Evolutionary conservation across 805 yeast species (phyloP).

Genomic region (Yarrowia sp.): DNA sequence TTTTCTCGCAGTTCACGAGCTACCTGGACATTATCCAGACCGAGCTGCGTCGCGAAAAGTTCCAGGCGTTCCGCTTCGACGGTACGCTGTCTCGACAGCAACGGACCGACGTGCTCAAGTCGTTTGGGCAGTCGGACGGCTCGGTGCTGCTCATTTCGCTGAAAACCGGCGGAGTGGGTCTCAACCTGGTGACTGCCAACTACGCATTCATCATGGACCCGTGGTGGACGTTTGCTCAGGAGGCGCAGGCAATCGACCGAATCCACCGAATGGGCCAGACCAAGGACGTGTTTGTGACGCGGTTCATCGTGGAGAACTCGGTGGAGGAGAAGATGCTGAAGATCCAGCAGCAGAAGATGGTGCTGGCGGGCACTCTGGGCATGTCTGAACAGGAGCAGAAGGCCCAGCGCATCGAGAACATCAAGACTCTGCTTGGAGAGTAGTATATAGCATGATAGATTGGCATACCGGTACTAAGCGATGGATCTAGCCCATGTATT

Average conservation of each 20-base stretch:
- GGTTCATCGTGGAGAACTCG: slow-evolving; percentile 79
- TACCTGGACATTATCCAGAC: slow-evolving; percentile 71
- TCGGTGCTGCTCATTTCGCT: slow-evolving; percentile 65
- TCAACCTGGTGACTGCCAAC: slow-evolving; percentile 81
- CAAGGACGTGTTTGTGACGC: slow-evolving; percentile 63
- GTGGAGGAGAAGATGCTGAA: slow-evolving; percentile 86
- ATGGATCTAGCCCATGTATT: too few relatives aligned
- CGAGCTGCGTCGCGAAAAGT: slow-evolving; percentile 53
- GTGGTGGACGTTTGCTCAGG: slow-evolving; percentile 94
- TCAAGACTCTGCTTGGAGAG: slow-evolving; percentile 38
- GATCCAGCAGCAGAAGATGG: slow-evolving; percentile 74
- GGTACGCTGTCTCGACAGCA: slow-evolving; percentile 71
- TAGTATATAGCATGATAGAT: background rate
- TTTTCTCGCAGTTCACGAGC: slow-evolving; percentile 86
- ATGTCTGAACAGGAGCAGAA: slow-evolving; percentile 41
- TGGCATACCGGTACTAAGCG: too few relatives aligned
- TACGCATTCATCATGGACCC: slow-evolving; percentile 91
- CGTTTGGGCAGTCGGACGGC: slow-evolving; percentile 47
- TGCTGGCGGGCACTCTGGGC: slow-evolving; percentile 38
- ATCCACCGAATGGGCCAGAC: slow-evolving; percentile 88
- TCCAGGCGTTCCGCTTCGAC: slow-evolving; percentile 69
- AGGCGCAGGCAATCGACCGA: slow-evolving; percentile 88
- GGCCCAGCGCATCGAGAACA: slow-evolving; percentile 40
- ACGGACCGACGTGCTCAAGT: slow-evolving; percentile 57
- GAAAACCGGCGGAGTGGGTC: slow-evolving; percentile 94